A percentile compares a stretch with the other conserved stretches of the same genome.
Evolutionary conservation across 2,329 filamentous ascomycete genomes (phyloP).

Genomic region (Paracorniculantispora psalliotae): DNA sequence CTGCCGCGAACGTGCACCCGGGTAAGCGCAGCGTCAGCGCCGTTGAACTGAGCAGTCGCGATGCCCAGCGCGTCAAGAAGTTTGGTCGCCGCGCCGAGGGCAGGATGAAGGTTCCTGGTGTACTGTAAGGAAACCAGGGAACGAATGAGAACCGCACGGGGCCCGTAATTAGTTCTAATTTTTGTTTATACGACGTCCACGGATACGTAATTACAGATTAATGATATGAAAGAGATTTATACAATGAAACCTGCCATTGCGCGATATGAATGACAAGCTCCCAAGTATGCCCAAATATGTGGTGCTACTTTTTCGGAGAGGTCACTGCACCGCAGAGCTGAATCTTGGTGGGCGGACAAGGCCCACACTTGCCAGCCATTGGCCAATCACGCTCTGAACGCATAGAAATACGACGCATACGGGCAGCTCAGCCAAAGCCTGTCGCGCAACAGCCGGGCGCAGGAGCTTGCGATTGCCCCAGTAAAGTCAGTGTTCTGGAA

Average conservation of each 20-base stretch:
- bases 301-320: neutral
- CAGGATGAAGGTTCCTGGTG: neutral
- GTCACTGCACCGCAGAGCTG: neutral
- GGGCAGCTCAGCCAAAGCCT: neutral
- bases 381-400: neutral
- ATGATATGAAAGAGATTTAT: neutral
- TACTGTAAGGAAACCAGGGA: neutral
- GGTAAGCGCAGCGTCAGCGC: slow-evolving; percentile 34
- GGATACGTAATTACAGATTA: neutral
- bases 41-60: slow-evolving; percentile 41
- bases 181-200: neutral
- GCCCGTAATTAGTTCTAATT: neutral
- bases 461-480: too few species aligned
- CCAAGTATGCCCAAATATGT: neutral
- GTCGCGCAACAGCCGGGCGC: neutral
- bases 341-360: neutral
- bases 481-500: neutral
- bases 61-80: slow-evolving; percentile 44
- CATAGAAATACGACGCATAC: slow-evolving; percentile 13
- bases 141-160: neutral
- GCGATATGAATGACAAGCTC: neutral
- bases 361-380: neutral
- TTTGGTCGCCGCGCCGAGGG: slow-evolving; percentile 29
- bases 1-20: slow-evolving; percentile 33
- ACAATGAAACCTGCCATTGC: too few species aligned